phyloP scores from a whole-genome alignment of 2,329 filamentous ascomycete species.

The Ophiostoma tasmaniense region DNA sequence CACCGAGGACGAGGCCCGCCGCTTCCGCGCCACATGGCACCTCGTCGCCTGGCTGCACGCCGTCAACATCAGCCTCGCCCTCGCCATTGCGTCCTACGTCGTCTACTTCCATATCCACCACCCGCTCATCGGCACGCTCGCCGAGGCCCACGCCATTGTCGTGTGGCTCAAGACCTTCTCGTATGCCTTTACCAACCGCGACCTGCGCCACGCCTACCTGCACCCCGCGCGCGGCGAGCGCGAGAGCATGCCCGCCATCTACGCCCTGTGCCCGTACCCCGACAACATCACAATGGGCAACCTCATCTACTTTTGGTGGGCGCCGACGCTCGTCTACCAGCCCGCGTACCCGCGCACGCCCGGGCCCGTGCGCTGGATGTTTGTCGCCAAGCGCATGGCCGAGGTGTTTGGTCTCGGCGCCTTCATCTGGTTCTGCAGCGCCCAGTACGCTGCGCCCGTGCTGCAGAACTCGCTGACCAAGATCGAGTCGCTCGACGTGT shows the following conservation, averaged over 20 bases:
- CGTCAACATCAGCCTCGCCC: constrained; percentile 72
- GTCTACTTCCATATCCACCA: constrained; percentile 92
- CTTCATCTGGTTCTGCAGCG: constrained; percentile 91
- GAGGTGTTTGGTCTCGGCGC: constrained; percentile 72
- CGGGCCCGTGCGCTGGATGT: constrained; percentile 68
- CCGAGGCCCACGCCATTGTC: constrained; percentile 84
- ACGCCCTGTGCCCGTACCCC: constrained; percentile 77
- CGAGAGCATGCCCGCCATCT: constrained; percentile 69
- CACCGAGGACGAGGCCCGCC: constrained; percentile 53
- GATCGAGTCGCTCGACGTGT: constrained; percentile 69
- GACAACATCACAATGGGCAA: constrained; percentile 83
- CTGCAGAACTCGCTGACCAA: constrained; percentile 84
- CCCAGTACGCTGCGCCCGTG: constrained; percentile 88
- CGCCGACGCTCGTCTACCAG: constrained; percentile 92
- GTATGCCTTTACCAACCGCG: constrained; percentile 93
- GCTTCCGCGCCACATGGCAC: constrained; percentile 69
- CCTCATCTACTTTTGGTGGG: constrained; percentile 94
- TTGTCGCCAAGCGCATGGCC: constrained; percentile 71
- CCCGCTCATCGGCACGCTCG: constrained; percentile 83
- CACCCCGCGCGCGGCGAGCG: constrained; percentile 62
- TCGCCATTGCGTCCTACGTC: constrained; percentile 70
- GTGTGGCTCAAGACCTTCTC: constrained; percentile 95
- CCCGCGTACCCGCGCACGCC: constrained; percentile 85
- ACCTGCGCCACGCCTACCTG: constrained; percentile 82
- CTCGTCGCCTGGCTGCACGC: constrained; percentile 72